Evolutionary conservation across 805 yeast genomes (phyloP), one percentile per base, ranked within the genome.

Genomic region (Torulaspora delbrueckii): DNA sequence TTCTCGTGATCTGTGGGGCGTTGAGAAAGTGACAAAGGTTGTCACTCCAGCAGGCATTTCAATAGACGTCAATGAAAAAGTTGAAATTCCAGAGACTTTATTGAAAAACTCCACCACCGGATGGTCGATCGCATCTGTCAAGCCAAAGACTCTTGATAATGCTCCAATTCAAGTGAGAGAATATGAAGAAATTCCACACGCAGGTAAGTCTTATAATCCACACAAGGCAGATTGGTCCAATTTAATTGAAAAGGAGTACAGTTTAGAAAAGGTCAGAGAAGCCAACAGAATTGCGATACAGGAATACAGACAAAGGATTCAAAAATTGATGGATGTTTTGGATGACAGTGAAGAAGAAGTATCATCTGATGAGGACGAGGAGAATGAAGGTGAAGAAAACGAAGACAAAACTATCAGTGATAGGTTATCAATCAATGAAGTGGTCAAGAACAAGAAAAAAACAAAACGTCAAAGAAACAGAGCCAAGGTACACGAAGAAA

Each of bases 201-300:
- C 83, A 1, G 98, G 98, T 45, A 86, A 84, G 63, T 90, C 98
- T 2, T 93, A 66, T 34, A 93, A 93, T 62, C 99, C 99, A 22
- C 76, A 91, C 9, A 71, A 82, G 52, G 84, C 82, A 45, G 79
- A 85, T 23, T 93, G 99, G 99, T 79, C 80, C 56, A 67, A 65
- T 14, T 73, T 90, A 55, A 77, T 93, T 42, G 70, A 77, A 43
- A 70, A 73, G 43, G 97, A 89, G 66, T 82, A 74, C 55, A 73
- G 63, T 42, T 71, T 73, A 44, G 95, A 88, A 58, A 78, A 79
- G 58, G 73, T 77, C 40, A 76, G 73, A 45, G 96, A 87, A 56
- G 78, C 79, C 48, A 75, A 79, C 57, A 76, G 84, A 57, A 65
- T 76, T 43, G 73, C 74, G 43, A 71, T 86, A 46, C 79, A 77